Conservation (phyloP, 768 basidiomycete species). For the Leccinum variicolor region DNA sequence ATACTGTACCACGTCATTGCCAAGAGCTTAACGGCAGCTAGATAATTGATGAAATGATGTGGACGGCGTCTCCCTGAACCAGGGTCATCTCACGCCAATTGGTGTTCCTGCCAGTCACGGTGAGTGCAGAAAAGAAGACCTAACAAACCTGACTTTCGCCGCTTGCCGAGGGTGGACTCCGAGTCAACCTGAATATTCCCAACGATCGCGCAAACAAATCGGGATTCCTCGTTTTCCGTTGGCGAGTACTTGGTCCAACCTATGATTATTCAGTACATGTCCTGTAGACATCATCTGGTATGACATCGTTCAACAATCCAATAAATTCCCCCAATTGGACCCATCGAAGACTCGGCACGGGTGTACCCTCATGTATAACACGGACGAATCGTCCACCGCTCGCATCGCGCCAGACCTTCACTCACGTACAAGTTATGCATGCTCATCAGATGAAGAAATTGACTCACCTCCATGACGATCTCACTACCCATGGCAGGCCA, state of each 20-base stretch:
- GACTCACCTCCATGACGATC: slow-evolving; percentile 44
- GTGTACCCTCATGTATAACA: slow-evolving; percentile 43
- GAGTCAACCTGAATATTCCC: not conserved
- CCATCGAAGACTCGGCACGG: slow-evolving; percentile 37
- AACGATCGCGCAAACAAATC: not conserved
- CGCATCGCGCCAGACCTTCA: slow-evolving; percentile 38
- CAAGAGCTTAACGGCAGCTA: not conserved
- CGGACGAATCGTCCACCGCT: slow-evolving; percentile 34
- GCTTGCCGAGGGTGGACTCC: not conserved
- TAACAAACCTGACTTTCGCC: not conserved
- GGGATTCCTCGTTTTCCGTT: not conserved
- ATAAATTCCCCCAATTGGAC: slow-evolving; percentile 34
- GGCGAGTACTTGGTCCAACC: not conserved
- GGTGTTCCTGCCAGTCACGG: too few species aligned
- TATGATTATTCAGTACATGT: slow-evolving; percentile 15
- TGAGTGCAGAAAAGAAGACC: too few species aligned
- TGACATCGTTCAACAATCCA: slow-evolving; percentile 27
- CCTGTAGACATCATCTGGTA: slow-evolving; percentile 33
- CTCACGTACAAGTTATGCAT: not conserved
- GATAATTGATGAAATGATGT: not conserved
- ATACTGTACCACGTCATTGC: not conserved
- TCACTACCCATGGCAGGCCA: slow-evolving; percentile 50
- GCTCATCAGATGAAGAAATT: not conserved
- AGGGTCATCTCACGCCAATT: not conserved
- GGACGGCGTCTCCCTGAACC: not conserved